These are phyloP conservation scores for Pelargonium citronellum DNA, from an alignment of 441 rosid species.

Conservation along the genomic window DNA sequence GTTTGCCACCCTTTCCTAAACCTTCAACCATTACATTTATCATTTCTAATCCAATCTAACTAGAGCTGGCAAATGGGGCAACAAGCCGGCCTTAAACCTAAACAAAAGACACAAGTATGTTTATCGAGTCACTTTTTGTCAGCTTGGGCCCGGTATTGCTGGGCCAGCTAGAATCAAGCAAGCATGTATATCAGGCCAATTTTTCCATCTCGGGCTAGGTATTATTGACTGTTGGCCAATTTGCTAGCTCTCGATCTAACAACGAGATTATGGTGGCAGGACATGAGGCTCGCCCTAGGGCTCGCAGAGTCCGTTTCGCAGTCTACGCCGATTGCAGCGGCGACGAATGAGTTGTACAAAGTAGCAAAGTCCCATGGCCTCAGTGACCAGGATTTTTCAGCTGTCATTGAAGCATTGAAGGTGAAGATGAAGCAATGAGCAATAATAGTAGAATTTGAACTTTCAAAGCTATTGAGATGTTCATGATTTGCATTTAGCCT, in stretches of 20 bases:
- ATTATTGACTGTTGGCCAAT: too few species aligned
- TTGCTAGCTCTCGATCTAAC: conserved; percentile 7
- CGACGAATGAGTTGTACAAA: conserved; percentile 78
- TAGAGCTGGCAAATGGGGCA: too few species aligned
- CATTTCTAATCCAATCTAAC: too few species aligned
- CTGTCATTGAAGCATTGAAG: conserved; percentile 78
- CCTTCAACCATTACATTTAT: too few species aligned
- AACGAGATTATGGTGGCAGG: conserved; percentile 38
- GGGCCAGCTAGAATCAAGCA: too few species aligned
- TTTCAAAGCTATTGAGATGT: neutral
- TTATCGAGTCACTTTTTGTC: too few species aligned
- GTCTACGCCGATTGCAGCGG: conserved; percentile 79
- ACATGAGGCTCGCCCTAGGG: conserved; percentile 76
- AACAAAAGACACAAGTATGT: too few species aligned
- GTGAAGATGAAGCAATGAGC: conserved; percentile 33
- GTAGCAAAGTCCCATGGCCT: conserved; percentile 84
- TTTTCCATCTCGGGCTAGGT: neutral
- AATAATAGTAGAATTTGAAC: neutral
- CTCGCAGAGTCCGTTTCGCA: conserved; percentile 88
- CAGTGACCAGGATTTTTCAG: conserved; percentile 76
- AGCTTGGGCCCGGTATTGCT: too few species aligned
- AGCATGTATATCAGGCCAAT: neutral
- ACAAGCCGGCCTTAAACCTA: too few species aligned
- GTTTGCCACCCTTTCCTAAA: conserved; percentile 28
- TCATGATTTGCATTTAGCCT: neutral